Evolutionary conservation across 768 basidiomycete genomes (phyloP), one percentile per base, ranked within the genome.

Genomic region (Leccinum aurantiacum): DNA sequence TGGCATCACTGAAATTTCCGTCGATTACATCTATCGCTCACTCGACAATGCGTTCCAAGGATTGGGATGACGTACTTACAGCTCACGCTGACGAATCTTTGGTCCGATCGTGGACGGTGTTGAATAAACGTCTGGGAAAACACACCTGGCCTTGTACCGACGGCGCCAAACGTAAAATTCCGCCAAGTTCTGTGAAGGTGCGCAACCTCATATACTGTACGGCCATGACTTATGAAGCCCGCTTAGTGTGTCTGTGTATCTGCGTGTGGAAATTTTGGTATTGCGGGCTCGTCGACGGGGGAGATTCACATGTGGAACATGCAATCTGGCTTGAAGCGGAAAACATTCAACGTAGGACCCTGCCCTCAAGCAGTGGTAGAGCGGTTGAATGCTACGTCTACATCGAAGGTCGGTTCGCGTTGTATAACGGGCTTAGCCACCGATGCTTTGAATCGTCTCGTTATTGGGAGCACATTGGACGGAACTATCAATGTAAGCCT

Each of bases 31-130:
- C 89, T 7, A 78, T 98, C 8, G 85, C 93, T 0, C 89, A 86
- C 72, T 94, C 93, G 1, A 81, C 86, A 1, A 80, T 88, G 1
- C 84, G 95, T 27, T 82, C 91, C 9, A 96, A 94, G 72, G 95
- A 99, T 63, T 99, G 97, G 97, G 96, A 98, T 69, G 95, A 98
- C 68, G 88, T 98, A 48, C 72, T 99, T 6, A 95, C 95, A n/a
- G 85, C 86, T 0, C 95, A 98, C 71, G 78, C 83, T 1, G 92
- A 93, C 51, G 95, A 96, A 66, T 80, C 84, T 4, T 82, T 88
- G 58, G 90, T 90, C 2, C 82, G 96, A 37, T 89, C 93, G 22
- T 99, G 96, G 96, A 87, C 86, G 4, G 90, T 93, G 72, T 78
- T 84, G 59, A 85, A 87, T 63, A 96, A 96, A 76, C 82, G 84